Base-by-base conservation (phyloP, 257 asterid species). In the Coffea eugenioides region DNA sequence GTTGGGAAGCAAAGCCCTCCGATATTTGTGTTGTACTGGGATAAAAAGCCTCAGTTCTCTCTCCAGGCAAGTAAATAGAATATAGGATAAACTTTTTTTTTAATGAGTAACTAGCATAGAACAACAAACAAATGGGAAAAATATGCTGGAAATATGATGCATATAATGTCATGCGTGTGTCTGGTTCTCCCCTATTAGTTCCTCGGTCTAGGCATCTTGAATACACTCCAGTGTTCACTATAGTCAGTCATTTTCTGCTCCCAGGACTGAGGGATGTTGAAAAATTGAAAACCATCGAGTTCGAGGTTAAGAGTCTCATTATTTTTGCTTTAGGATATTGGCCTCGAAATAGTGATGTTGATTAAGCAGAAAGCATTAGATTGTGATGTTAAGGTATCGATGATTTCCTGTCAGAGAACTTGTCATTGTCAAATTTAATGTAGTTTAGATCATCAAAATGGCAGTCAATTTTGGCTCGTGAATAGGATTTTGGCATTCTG, bases 1-100 rank as follows among this genome's bases (percentile, higher is more conserved):
- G 92, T 92, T 74, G 98, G 99, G 82, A 93, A 90, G 91, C 97
- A 93, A 88, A 87, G 91, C 51, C 92, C 98, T 79, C 97, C 99
- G 12, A 79, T 89, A 57, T 92, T 93, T 82, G 97, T 90, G 67
- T 85, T 91, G 74, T 95, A 90, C 89, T 93, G 97, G 97, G 98
- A 95, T 84, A 95, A 89, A 84, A 93, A 88, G 89, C 90, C 92
- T 79, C 99, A 95, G 83, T 93, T 92, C 85, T 92, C 98, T 84
- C 91, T 95, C 86, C 99, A 93, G 96, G 99, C 84, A 92, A 89
- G 90, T 82, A 71, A 72, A 57, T 59, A n/a, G 14, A 25, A 21
- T 41, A n/a, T 61, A 27, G 48, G 39, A 39, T 56, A 21, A 8
- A 41, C 0, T n/a, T 4, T 56, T 56, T 56, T 4, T 14, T 9